phyloP scores from a whole-genome alignment of 257 asterid genomes.

The Nicotiana obtusifolia region DNA sequence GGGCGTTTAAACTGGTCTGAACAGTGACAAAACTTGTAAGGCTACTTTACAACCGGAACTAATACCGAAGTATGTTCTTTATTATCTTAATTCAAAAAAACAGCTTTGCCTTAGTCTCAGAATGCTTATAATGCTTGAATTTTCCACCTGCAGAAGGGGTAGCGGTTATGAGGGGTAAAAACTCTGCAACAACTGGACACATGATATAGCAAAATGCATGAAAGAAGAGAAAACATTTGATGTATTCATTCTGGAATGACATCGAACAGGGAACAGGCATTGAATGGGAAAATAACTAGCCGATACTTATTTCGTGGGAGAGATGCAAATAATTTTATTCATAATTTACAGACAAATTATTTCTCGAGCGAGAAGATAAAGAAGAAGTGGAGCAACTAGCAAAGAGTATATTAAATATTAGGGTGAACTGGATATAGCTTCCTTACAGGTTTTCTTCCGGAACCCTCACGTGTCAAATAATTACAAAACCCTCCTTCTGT shows the following conservation, averaged over 20 bases:
- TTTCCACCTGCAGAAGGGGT: neutral
- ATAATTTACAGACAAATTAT: neutral
- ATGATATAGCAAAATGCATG: neutral
- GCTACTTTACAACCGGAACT: neutral
- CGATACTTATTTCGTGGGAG: neutral
- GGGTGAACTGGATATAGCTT: neutral
- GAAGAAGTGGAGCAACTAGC: neutral
- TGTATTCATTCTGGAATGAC: neutral
- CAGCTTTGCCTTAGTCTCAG: neutral
- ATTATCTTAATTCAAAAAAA: neutral
- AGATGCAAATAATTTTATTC: neutral
- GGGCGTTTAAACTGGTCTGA: neutral
- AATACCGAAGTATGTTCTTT: neutral
- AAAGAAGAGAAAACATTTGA: neutral
- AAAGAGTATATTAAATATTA: neutral
- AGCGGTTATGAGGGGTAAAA: neutral
- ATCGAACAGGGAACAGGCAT: neutral
- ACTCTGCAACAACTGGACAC: neutral
- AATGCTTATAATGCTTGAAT: neutral
- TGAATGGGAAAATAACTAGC: too few relatives aligned
- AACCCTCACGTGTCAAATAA: neutral
- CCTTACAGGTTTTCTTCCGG: neutral
- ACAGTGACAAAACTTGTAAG: neutral
- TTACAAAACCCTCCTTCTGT: neutral
- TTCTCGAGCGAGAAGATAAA: neutral